phyloP scores from a whole-genome alignment of 306 rosid species.

The Cucurbita argyrosperma region DNA sequence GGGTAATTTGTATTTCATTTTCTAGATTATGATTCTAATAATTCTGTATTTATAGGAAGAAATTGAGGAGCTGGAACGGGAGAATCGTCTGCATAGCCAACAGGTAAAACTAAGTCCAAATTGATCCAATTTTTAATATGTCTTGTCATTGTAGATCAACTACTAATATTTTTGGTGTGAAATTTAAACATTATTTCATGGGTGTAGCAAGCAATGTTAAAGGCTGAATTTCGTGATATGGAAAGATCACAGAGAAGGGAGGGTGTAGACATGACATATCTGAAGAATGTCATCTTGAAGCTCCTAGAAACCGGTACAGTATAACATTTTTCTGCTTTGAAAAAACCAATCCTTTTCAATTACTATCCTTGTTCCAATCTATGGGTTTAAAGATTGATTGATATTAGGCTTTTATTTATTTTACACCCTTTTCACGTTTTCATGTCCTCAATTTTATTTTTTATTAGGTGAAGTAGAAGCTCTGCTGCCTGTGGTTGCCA shows the following conservation, averaged over 20 bases:
- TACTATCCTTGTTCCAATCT: background rate
- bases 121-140: background rate
- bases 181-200: constrained; percentile 11
- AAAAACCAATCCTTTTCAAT: background rate
- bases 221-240: constrained; percentile 65
- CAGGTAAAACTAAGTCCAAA: constrained; percentile 43
- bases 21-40: background rate
- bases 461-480: constrained; percentile 88
- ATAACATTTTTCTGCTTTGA: background rate
- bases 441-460: background rate
- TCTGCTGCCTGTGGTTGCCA: constrained; percentile 78
- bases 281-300: constrained; percentile 87
- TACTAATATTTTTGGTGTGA: background rate
- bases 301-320: constrained; percentile 88
- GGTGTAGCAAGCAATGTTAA: constrained; percentile 63
- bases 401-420: background rate
- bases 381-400: background rate
- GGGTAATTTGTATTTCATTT: background rate
- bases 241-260: constrained; percentile 87
- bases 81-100: constrained; percentile 87
- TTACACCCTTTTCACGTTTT: background rate
- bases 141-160: background rate
- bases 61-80: constrained; percentile 93
- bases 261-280: constrained; percentile 88
- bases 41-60: constrained; percentile 42